Evolutionary conservation across 345 rosid species (phyloP), one percentile per base, ranked within the genome.

Genomic region (Ricinus communis): DNA sequence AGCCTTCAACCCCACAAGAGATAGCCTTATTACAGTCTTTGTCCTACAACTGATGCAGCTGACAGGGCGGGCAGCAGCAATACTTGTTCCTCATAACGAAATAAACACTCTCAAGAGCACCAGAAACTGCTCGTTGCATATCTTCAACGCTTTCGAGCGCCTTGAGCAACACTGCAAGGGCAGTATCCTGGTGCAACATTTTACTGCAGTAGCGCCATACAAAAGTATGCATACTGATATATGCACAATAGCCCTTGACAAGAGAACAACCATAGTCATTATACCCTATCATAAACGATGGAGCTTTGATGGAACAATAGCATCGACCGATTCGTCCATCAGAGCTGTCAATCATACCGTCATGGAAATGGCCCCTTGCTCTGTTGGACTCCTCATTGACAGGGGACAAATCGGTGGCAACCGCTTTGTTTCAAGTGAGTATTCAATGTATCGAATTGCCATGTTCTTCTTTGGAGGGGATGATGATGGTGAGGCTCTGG

Each of bases 401-500:
- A 66, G 78, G 0, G 73, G 71, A 27, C 47, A 30, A 38, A 36
- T 36, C 0, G 24, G 45, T 3, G 1, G 18, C 30, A 47, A 22
- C 24, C 57, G 21, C 1, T 22, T 22, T 12, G 40, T 47, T 14
- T 13, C 21, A 56, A 53, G 13, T 16, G 21, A 10, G 27, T 30
- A 38, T 7, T 45, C 28, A 2, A 8, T 21, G 30, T 69, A 15
- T 31, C 27, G 41, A 21, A 54, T 80, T 5, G 74, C 28, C 0
- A 16, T 76, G 57, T 71, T 80, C 33, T 72, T 68, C 75, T 36
- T 76, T 6, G 83, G 80, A 5, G 77, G 80, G 2, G 69, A 53
- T 7, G 83, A 80, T 43, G 83, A 69, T 18, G 33, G 80, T 5
- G 80, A 80, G 36, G 83, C 77, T 1, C 49, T 76, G 0, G 83